These are phyloP conservation scores for Naganishia randhawae DNA, from an alignment of 768 basidiomycete genomes.

Conservation along the genomic window DNA sequence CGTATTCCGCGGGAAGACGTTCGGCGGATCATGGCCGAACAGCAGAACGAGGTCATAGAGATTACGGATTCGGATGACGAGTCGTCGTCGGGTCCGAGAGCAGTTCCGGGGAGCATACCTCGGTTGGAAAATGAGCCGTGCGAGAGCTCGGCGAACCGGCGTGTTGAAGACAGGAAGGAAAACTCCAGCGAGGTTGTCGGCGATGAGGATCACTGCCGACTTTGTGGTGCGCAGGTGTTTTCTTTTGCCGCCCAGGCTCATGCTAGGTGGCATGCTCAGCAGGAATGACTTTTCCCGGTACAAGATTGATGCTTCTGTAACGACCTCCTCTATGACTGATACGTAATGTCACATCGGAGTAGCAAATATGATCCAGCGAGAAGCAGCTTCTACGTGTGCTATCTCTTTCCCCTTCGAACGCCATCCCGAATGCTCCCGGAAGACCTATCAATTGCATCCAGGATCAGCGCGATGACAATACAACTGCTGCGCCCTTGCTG, in stretches of 20 bases:
- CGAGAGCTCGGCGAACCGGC: too few species aligned
- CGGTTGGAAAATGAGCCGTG: background rate
- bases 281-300: background rate
- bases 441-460: too few species aligned
- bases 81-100: background rate
- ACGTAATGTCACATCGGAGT: too few species aligned
- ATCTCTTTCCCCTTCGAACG: too few species aligned
- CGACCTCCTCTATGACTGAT: background rate
- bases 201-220: background rate
- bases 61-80: constrained; percentile 19
- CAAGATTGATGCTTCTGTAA: background rate
- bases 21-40: background rate
- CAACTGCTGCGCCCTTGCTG: too few species aligned
- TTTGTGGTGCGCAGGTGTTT: constrained; percentile 19
- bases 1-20: background rate
- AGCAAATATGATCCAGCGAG: too few species aligned
- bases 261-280: constrained; percentile 24
- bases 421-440: too few species aligned
- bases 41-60: constrained; percentile 15
- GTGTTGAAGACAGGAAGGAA: background rate
- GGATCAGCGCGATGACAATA: too few species aligned
- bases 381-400: too few species aligned
- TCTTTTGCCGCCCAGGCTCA: constrained; percentile 21
- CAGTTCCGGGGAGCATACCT: background rate
- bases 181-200: background rate